Conservation (phyloP, 2,329 filamentous ascomycete genomes). For the Ophiostoma angusticollis region DNA sequence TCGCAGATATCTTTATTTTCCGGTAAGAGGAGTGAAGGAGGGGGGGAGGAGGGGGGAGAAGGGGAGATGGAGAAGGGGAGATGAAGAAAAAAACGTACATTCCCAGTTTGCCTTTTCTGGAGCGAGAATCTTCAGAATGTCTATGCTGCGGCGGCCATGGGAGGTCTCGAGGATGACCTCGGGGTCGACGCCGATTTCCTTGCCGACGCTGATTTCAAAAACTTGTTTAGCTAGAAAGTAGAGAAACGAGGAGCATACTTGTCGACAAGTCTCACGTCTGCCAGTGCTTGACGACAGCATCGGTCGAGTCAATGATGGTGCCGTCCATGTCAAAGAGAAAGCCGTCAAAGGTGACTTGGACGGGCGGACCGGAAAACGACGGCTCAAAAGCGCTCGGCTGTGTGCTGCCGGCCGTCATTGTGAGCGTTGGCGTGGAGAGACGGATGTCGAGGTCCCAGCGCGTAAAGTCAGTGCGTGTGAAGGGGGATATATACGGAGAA, state of each 20-base stretch:
- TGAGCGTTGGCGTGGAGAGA: not conserved
- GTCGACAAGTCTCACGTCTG: slow-evolving; percentile 36
- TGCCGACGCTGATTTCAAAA: slow-evolving; percentile 46
- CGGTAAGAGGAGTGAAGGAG: slow-evolving; percentile 2
- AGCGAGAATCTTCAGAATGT: slow-evolving; percentile 65
- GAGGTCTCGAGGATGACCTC: slow-evolving; percentile 77
- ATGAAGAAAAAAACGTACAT: slow-evolving; percentile 44
- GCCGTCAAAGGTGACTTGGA: slow-evolving; percentile 37
- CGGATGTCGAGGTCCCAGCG: too few relatives aligned
- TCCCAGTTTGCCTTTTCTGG: slow-evolving; percentile 86
- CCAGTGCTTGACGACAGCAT: slow-evolving; percentile 69
- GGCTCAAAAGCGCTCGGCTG: slow-evolving; percentile 9
- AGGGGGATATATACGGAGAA: too few relatives aligned
- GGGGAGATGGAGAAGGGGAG: not conserved
- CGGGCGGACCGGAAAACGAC: slow-evolving; percentile 26
- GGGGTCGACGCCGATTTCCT: slow-evolving; percentile 75
- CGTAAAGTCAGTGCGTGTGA: too few relatives aligned
- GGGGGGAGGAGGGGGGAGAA: not conserved
- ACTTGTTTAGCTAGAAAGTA: not conserved
- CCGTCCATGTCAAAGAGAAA: slow-evolving; percentile 68
- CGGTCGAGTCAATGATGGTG: slow-evolving; percentile 71
- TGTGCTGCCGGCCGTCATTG: slow-evolving; percentile 5
- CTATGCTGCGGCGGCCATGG: slow-evolving; percentile 81
- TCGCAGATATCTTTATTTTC: slow-evolving; percentile 67
- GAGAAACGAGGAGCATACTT: not conserved